Evolutionary conservation across 768 basidiomycete genomes (phyloP).

Genomic region (Naganishia antarctica): DNA sequence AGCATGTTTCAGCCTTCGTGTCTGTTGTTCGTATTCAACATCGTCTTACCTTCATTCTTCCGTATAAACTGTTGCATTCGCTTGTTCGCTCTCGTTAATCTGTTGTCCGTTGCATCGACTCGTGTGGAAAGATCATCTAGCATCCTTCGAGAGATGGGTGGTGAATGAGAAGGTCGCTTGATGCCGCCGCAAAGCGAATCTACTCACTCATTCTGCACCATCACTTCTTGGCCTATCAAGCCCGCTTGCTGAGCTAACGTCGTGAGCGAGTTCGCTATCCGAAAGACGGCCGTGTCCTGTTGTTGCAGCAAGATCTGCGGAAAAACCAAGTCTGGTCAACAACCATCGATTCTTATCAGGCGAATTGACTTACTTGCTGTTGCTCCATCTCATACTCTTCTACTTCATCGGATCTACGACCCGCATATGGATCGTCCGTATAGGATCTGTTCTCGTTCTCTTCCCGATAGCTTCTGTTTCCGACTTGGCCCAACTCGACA

Average conservation of each 20-base stretch:
- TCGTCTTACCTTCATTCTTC: conserved; percentile 67
- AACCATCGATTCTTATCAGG: background rate
- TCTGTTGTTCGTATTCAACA: background rate
- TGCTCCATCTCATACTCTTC: conserved; percentile 21
- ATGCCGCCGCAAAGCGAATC: background rate
- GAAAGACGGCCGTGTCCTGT: conserved; percentile 83
- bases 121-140: conserved; percentile 69
- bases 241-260: conserved; percentile 86
- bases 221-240: conserved; percentile 87
- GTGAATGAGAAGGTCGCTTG: background rate
- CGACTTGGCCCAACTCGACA: conserved; percentile 10
- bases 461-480: conserved; percentile 29
- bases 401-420: conserved; percentile 18
- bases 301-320: conserved; percentile 76
- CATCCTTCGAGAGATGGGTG: conserved; percentile 59
- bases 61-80: conserved; percentile 74
- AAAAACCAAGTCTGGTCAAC: background rate
- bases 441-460: conserved; percentile 28
- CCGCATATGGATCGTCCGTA: conserved; percentile 28
- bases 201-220: conserved; percentile 82
- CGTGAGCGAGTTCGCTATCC: conserved; percentile 77
- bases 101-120: conserved; percentile 65
- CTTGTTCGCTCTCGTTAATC: conserved; percentile 62
- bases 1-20: background rate
- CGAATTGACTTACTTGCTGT: conserved; percentile 8